Evolutionary conservation across 2,329 filamentous ascomycete genomes (phyloP).

Genomic region (Hymenoscyphus infarciens): DNA sequence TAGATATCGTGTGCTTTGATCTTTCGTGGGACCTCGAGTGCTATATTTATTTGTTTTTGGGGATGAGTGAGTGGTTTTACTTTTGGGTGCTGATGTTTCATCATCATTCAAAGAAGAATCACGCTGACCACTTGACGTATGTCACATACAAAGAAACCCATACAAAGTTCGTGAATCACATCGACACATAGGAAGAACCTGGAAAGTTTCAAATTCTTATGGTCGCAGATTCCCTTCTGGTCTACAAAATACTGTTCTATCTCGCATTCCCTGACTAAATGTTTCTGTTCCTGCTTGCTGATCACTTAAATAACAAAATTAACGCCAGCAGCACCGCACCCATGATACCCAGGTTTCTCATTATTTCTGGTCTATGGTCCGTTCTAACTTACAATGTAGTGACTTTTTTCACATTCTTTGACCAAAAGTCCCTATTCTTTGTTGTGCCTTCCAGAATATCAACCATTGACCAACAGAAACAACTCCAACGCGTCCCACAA

Average conservation of each 20-base stretch:
- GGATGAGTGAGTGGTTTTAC: not conserved
- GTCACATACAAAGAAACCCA: not conserved
- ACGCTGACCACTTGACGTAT: not conserved
- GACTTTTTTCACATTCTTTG: not conserved
- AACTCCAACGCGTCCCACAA: not conserved
- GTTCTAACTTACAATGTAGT: not conserved
- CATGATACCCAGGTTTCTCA: no score
- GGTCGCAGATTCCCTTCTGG: not conserved
- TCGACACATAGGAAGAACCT: not conserved
- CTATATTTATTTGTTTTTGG: not conserved
- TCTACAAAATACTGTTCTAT: not conserved
- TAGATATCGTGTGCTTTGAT: not conserved
- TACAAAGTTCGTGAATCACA: not conserved
- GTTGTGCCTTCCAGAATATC: not conserved
- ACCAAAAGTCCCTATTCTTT: not conserved
- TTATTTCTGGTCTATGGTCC: no score
- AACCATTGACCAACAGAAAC: not conserved
- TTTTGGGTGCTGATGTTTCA: not conserved
- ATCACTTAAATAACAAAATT: no score
- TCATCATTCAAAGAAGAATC: not conserved
- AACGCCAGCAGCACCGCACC: no score
- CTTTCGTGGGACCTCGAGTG: not conserved
- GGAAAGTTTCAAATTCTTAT: not conserved
- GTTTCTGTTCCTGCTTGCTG: not conserved
- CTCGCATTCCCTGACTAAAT: not conserved